Conservation (phyloP, 305 asterid species). For the Ilex paraguariensis region DNA sequence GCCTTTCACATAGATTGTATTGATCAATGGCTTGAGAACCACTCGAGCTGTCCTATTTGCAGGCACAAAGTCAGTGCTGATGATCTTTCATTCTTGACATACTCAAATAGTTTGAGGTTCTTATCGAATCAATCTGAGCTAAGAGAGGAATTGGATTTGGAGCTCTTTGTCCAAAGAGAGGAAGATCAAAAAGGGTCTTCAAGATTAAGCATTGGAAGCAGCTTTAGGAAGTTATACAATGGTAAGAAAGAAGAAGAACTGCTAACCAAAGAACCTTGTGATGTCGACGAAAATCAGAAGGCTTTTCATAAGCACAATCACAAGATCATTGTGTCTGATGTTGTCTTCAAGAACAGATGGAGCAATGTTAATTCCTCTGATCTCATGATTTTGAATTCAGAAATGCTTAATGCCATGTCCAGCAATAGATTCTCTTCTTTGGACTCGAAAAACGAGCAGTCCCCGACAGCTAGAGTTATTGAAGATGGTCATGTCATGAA, state of each 20-base stretch:
- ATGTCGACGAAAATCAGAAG: background rate
- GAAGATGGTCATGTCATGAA: slow-evolving; percentile 14
- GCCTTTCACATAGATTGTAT: slow-evolving; percentile 61
- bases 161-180: slow-evolving; percentile 42
- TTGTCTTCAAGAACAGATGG: slow-evolving; percentile 60
- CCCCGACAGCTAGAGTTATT: slow-evolving; percentile 8
- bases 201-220: slow-evolving; percentile 44
- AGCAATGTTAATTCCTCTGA: slow-evolving; percentile 64
- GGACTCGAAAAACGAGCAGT: slow-evolving; percentile 14
- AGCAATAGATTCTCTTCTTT: slow-evolving; percentile 28
- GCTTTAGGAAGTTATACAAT: slow-evolving; percentile 27
- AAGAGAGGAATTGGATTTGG: slow-evolving; percentile 27
- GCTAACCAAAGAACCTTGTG: slow-evolving; percentile 16
- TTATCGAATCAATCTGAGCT: slow-evolving; percentile 22
- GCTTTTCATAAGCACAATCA: slow-evolving; percentile 40
- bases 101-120: slow-evolving; percentile 31
- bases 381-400: slow-evolving; percentile 42
- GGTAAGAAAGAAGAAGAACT: slow-evolving; percentile 20
- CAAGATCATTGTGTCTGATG: slow-evolving; percentile 38
- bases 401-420: slow-evolving; percentile 32
- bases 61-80: slow-evolving; percentile 26
- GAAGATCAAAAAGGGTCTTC: slow-evolving; percentile 36
- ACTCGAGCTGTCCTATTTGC: slow-evolving; percentile 66
- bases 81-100: slow-evolving; percentile 24
- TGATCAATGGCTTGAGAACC: slow-evolving; percentile 57